These are phyloP conservation scores for Auxenochlorella protothecoides DNA, from an alignment of 139 green algal genomes.

Conservation along the genomic window DNA sequence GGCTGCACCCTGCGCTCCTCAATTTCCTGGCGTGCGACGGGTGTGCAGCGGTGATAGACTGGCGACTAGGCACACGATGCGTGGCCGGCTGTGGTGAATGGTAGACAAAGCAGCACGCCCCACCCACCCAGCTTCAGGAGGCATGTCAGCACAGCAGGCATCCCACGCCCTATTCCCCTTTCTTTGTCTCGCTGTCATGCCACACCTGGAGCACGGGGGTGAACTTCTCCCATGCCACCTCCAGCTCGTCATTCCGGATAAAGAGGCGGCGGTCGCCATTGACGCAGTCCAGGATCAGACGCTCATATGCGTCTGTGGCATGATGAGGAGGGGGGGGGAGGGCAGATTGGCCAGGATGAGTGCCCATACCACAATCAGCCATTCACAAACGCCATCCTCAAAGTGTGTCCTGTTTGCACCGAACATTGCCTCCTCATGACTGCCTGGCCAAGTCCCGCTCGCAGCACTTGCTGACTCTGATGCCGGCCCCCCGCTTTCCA, in stretches of 20 bases:
- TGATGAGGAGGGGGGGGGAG: background rate
- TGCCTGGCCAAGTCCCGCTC: no score
- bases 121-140: no score
- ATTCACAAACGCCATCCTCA: no score
- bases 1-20: constrained; percentile 56
- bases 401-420: background rate
- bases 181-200: background rate
- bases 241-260: constrained; percentile 93
- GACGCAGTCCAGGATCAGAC: constrained; percentile 95
- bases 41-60: no score
- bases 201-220: constrained; percentile 76
- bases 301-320: constrained; percentile 88
- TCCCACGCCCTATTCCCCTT: background rate
- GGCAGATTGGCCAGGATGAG: no score
- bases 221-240: constrained; percentile 91
- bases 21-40: constrained; percentile 31
- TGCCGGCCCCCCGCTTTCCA: no score
- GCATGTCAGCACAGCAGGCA: no score
- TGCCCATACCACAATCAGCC: no score
- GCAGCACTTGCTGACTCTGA: no score
- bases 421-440: background rate
- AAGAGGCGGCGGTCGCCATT: constrained; percentile 85
- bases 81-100: no score
- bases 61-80: no score
- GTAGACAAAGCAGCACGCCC: no score